A percentile compares a stretch with the other conserved stretches of the same genome.
Conservation (phyloP, 2,329 filamentous ascomycete species). For the Ceratocystis cubensis region DNA sequence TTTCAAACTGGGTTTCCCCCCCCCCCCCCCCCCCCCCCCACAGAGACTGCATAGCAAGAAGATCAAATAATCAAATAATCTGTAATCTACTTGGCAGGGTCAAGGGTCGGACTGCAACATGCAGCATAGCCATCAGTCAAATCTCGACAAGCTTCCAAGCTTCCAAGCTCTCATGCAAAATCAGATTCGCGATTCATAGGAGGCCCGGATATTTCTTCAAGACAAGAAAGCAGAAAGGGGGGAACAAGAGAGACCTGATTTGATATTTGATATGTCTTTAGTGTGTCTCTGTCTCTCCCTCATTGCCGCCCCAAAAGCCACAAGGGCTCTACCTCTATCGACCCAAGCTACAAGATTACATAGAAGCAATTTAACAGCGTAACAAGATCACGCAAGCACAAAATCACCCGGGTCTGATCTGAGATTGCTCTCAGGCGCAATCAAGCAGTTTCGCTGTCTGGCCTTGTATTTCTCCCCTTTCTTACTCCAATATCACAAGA, state of each 20-base stretch:
- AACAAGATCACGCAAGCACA: too few relatives aligned
- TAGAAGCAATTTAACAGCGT: background rate
- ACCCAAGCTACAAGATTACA: background rate
- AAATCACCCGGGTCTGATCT: too few relatives aligned
- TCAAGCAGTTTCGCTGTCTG: too few relatives aligned
- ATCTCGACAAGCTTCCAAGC: background rate
- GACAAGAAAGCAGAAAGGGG: background rate
- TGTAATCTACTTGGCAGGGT: background rate
- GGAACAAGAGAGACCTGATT: too few relatives aligned
- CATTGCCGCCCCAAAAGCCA: background rate
- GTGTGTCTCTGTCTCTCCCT: background rate
- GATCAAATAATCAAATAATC: slow-evolving; percentile 2
- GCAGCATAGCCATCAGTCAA: background rate
- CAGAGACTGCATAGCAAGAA: background rate
- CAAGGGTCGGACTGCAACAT: background rate
- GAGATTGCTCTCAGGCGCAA: too few relatives aligned
- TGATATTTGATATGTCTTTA: background rate
- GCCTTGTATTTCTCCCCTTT: too few relatives aligned
- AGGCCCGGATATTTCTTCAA: slow-evolving; percentile 7
- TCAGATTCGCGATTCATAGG: background rate
- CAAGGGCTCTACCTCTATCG: background rate
- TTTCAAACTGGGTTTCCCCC: too few relatives aligned
- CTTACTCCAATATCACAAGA: too few relatives aligned
- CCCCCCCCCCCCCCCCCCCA: background rate
- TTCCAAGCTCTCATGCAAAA: background rate